phyloP scores from a whole-genome alignment of 345 rosid species.

The Eucalyptus caleyi region DNA sequence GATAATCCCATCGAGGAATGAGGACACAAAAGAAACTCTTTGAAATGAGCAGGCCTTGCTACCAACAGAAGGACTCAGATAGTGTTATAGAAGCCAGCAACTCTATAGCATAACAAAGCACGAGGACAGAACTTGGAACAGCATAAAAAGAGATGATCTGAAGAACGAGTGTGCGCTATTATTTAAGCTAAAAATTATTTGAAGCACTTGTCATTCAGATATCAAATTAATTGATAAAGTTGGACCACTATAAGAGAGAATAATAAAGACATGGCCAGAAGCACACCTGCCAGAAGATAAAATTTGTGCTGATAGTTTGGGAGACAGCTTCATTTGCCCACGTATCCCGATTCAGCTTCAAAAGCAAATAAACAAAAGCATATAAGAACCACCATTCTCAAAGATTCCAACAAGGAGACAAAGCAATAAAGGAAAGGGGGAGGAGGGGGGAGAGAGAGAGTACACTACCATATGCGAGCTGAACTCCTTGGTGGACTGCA shows the following conservation, averaged over 20 bases:
- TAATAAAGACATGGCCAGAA: neutral
- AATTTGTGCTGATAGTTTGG: conserved; percentile 74
- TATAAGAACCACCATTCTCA: neutral
- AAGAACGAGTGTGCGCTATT: neutral
- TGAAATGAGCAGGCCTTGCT: neutral
- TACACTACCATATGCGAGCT: conserved; percentile 81
- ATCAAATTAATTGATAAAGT: neutral
- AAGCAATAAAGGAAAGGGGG: neutral
- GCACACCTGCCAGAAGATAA: conserved; percentile 96
- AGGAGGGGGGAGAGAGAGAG: neutral
- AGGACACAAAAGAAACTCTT: neutral
- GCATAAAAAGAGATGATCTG: neutral
- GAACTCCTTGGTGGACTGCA: conserved; percentile 87
- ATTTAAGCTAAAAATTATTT: neutral
- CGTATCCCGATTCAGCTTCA: conserved; percentile 96
- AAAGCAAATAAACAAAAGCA: conserved; percentile 4
- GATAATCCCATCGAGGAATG: neutral
- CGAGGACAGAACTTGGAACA: neutral
- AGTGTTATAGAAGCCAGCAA: neutral
- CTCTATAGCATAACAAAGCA: neutral
- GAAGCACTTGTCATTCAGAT: neutral
- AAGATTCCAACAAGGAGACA: neutral
- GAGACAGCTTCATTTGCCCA: conserved; percentile 98
- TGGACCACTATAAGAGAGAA: neutral
- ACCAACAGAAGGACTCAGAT: neutral